These are phyloP conservation scores for Brassica rapa DNA, from an alignment of 345 rosid genomes.

Conservation along the genomic window DNA sequence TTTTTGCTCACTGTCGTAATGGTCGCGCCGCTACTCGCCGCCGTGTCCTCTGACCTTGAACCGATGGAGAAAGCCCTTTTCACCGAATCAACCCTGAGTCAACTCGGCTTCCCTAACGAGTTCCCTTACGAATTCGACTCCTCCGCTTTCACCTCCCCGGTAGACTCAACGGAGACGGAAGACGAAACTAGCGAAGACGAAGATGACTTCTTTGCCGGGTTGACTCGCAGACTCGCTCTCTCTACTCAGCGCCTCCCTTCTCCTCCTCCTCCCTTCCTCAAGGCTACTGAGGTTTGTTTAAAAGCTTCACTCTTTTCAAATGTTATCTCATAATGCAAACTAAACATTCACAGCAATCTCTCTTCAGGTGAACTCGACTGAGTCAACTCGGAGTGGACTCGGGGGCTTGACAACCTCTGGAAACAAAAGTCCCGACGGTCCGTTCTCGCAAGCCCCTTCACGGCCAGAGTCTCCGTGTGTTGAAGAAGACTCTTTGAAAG, in stretches of 20 bases:
- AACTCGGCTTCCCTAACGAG: slow-evolving; percentile 51
- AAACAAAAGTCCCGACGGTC: slow-evolving; percentile 50
- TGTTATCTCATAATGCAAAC: neutral
- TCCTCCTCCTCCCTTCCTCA: slow-evolving; percentile 39
- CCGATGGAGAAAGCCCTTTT: slow-evolving; percentile 10
- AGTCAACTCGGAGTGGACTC: slow-evolving; percentile 65
- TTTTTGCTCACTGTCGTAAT: slow-evolving; percentile 4
- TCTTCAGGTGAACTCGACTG: slow-evolving; percentile 52
- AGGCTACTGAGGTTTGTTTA: slow-evolving; percentile 41
- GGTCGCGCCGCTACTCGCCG: slow-evolving; percentile 42
- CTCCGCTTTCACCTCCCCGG: slow-evolving; percentile 50
- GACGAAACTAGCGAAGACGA: slow-evolving; percentile 60
- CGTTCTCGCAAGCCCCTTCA: slow-evolving; percentile 54
- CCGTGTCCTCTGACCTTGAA: slow-evolving; percentile 34
- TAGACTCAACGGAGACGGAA: slow-evolving; percentile 58
- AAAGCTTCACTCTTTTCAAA: neutral
- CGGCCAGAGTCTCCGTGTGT: slow-evolving; percentile 54
- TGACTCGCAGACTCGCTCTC: slow-evolving; percentile 64
- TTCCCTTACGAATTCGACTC: slow-evolving; percentile 68
- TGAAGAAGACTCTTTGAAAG: slow-evolving; percentile 54
- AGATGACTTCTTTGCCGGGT: slow-evolving; percentile 61
- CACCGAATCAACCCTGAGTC: slow-evolving; percentile 18
- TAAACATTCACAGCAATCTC: neutral
- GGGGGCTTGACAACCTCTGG: slow-evolving; percentile 9
- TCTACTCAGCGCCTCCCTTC: slow-evolving; percentile 52